Percentiles rank a stretch among this genome's conserved stretches.
phyloP scores from a whole-genome alignment of 495 filamentous ascomycete genomes.

The Podospora sp. region DNA sequence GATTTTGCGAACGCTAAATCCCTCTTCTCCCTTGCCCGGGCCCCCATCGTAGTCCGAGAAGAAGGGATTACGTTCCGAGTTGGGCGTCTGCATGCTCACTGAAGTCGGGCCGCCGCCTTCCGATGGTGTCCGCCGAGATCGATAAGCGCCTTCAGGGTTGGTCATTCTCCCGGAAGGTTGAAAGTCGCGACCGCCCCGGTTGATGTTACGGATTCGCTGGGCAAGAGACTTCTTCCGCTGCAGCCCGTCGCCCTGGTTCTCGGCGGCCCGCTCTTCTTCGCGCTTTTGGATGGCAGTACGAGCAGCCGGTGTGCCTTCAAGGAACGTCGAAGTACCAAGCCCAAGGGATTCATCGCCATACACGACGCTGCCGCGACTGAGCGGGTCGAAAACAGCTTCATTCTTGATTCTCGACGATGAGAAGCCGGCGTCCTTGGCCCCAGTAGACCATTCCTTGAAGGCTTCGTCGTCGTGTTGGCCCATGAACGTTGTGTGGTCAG shows the following conservation, averaged over 20 bases:
- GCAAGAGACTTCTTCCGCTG: slow-evolving; percentile 91
- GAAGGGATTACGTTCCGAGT: slow-evolving; percentile 74
- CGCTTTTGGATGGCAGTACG: slow-evolving; percentile 78
- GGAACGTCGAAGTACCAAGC: slow-evolving; percentile 90
- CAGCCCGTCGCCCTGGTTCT: slow-evolving; percentile 62
- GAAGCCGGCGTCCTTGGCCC: slow-evolving; percentile 29
- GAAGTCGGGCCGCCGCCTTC: slow-evolving; percentile 64
- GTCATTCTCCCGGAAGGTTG: slow-evolving; percentile 55
- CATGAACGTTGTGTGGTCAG: slow-evolving; percentile 82
- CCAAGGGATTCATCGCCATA: slow-evolving; percentile 84
- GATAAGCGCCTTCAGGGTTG: slow-evolving; percentile 49
- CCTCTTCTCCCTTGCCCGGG: slow-evolving; percentile 44
- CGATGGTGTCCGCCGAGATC: slow-evolving; percentile 45
- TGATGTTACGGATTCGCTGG: slow-evolving; percentile 76
- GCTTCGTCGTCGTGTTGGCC: slow-evolving; percentile 79
- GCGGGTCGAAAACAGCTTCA: slow-evolving; percentile 56
- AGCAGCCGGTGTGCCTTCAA: slow-evolving; percentile 91
- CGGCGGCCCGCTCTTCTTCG: slow-evolving; percentile 65
- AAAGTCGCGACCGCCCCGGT: slow-evolving; percentile 54
- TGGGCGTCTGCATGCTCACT: slow-evolving; percentile 70
- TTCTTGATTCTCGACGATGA: slow-evolving; percentile 24
- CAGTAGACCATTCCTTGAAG: slow-evolving; percentile 69
- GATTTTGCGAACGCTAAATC: slow-evolving; percentile 43
- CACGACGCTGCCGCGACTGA: slow-evolving; percentile 63
- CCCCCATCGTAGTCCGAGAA: slow-evolving; percentile 76